phyloP scores from a whole-genome alignment of 768 basidiomycete species.

The Suillus lakei region DNA sequence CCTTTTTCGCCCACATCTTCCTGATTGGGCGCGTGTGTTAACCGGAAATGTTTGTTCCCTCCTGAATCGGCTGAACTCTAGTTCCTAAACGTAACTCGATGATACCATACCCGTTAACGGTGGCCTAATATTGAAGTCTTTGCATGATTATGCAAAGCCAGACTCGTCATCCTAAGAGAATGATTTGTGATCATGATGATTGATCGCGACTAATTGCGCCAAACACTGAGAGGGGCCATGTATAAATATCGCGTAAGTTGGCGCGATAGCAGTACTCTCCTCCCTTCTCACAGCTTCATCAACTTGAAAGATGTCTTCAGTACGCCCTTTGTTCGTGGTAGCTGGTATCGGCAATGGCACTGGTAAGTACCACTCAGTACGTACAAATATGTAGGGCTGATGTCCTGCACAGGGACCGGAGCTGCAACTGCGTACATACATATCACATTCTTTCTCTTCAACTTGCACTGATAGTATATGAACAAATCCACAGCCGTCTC shows the following conservation, averaged over 20 bases:
- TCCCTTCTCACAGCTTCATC: neutral
- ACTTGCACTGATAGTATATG: constrained; percentile 6
- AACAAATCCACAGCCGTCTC: constrained; percentile 46
- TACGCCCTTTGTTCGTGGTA: constrained; percentile 60
- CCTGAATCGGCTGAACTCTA: neutral
- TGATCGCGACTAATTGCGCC: neutral
- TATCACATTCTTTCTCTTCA: neutral
- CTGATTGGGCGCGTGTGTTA: too few species aligned
- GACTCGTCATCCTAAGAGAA: neutral
- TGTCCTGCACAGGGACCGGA: constrained; percentile 51
- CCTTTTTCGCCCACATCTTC: neutral
- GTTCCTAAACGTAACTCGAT: neutral
- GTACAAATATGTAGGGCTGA: constrained; percentile 5
- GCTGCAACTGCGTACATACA: constrained; percentile 57
- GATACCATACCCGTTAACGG: neutral
- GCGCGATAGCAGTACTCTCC: neutral
- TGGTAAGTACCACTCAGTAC: constrained; percentile 24
- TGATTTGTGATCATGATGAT: neutral
- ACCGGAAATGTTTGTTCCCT: neutral
- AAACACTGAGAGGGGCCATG: neutral
- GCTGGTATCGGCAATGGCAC: constrained; percentile 55
- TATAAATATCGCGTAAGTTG: constrained; percentile 17
- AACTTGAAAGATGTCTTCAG: constrained; percentile 29
- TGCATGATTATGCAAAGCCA: neutral
- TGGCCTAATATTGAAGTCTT: neutral